Percentiles rank a stretch among this genome's conserved stretches.
phyloP scores from a whole-genome alignment of 1,284 basidiomycete genomes.

The Apiotrichum montevideense region DNA sequence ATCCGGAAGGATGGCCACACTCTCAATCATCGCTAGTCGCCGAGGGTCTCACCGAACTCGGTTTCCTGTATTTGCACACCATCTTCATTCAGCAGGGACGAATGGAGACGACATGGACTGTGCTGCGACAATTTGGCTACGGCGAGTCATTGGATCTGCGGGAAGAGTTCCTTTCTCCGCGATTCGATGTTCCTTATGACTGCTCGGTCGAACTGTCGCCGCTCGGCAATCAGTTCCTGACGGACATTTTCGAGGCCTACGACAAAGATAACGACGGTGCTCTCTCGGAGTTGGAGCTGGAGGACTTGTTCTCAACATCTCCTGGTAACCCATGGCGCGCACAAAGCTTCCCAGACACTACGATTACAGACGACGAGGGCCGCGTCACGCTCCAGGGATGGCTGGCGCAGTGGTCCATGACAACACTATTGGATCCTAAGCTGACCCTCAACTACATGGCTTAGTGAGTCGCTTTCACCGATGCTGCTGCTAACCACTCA shows the following conservation, averaged over 20 bases:
- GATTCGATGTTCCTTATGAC: slow-evolving; percentile 85
- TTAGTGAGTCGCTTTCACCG: slow-evolving; percentile 50
- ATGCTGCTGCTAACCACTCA: slow-evolving; percentile 4
- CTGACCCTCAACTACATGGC: slow-evolving; percentile 94
- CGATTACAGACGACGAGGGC: slow-evolving; percentile 80
- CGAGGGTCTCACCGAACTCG: slow-evolving; percentile 79
- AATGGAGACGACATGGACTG: slow-evolving; percentile 97
- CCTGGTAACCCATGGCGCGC: slow-evolving; percentile 88
- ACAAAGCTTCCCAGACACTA: slow-evolving; percentile 82
- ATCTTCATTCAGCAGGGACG: slow-evolving; percentile 95
- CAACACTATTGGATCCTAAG: slow-evolving; percentile 84
- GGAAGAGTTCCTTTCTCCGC: slow-evolving; percentile 80
- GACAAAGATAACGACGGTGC: slow-evolving; percentile 98
- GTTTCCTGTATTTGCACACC: slow-evolving; percentile 92
- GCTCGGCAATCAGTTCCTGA: slow-evolving; percentile 92
- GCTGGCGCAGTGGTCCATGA: slow-evolving; percentile 99
- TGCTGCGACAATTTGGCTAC: slow-evolving; percentile 90
- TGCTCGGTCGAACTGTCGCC: slow-evolving; percentile 93
- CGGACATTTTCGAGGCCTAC: slow-evolving; percentile 92
- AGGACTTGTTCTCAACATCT: slow-evolving; percentile 84
- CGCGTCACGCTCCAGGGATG: slow-evolving; percentile 93
- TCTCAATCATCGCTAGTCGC: slow-evolving; percentile 16
- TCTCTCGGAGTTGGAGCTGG: slow-evolving; percentile 74
- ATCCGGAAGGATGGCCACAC: slow-evolving; percentile 6
- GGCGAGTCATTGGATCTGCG: slow-evolving; percentile 85